phyloP scores from a whole-genome alignment of 805 yeast genomes.

The Huiozyma sinensis region DNA sequence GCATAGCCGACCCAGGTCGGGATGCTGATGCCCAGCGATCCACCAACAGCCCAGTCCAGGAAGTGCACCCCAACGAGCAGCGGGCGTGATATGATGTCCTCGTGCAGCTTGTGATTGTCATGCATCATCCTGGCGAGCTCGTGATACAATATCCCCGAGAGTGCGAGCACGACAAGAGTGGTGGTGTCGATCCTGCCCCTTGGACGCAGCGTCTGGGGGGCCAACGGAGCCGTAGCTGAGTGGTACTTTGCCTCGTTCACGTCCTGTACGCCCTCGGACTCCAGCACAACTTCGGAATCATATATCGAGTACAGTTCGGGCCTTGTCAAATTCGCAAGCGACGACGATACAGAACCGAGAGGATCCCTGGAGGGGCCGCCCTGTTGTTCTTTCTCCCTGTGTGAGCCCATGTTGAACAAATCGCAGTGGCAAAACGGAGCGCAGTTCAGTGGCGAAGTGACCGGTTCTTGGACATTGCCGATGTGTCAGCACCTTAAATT shows the following conservation, averaged over 20 bases:
- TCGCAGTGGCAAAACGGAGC: too few relatives aligned
- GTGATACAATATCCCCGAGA: constrained; percentile 44
- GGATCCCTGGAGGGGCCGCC: too few relatives aligned
- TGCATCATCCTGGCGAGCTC: constrained; percentile 44
- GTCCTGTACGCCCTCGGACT: constrained; percentile 3
- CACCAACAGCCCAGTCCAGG: constrained; percentile 10
- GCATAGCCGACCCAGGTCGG: constrained; percentile 28
- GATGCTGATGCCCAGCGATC: constrained; percentile 8
- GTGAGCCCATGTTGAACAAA: too few relatives aligned
- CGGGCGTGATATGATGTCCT: constrained; percentile 33
- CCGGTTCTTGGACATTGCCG: too few relatives aligned
- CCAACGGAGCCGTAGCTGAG: neutral
- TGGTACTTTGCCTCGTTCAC: neutral
- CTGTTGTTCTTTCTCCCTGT: too few relatives aligned
- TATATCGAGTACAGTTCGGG: constrained; percentile 43
- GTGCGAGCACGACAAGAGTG: constrained; percentile 24
- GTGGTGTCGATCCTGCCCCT: neutral
- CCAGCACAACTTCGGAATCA: constrained; percentile 30
- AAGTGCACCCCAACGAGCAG: constrained; percentile 28
- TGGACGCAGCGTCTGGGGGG: constrained; percentile 1
- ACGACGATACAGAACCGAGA: neutral
- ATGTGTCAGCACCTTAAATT: too few relatives aligned
- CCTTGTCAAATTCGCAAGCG: constrained; percentile 32
- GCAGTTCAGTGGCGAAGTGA: too few relatives aligned
- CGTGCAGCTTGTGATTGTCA: constrained; percentile 37